Evolutionary conservation across 225 moss, liverwort and hornwort genomes (phyloP).

Genomic region (Pseudisothecium myosuroides): DNA sequence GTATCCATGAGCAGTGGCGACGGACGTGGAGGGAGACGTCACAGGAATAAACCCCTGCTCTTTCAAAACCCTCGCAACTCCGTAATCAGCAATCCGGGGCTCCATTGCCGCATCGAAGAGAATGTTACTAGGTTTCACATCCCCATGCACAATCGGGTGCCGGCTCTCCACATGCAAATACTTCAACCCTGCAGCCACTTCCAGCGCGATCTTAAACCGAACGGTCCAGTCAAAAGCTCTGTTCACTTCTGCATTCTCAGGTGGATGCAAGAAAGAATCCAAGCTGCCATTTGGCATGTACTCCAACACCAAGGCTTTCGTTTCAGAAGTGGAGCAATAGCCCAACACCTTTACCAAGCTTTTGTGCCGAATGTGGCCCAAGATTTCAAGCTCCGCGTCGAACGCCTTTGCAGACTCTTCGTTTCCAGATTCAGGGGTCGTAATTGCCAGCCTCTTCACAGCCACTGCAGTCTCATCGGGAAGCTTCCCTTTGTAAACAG

Average conservation of each 20-base stretch:
- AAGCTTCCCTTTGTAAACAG: constrained; percentile 32
- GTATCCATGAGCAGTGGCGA: constrained; percentile 9
- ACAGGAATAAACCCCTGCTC: constrained; percentile 12
- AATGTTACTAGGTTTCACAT: constrained; percentile 32
- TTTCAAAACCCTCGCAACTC: constrained; percentile 9
- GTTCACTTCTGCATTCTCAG: constrained; percentile 6
- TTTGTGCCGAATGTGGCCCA: constrained; percentile 40
- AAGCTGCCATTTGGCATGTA: constrained; percentile 43
- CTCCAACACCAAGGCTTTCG: constrained; percentile 27
- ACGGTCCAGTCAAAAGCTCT: constrained; percentile 18
- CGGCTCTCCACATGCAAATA: constrained; percentile 17
- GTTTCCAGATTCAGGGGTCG: background rate
- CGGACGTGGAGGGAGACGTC: background rate
- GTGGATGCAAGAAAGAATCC: constrained; percentile 8
- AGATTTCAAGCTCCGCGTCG: constrained; percentile 14
- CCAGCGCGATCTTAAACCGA: constrained; percentile 19
- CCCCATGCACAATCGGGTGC: constrained; percentile 31
- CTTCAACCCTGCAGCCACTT: constrained; percentile 23
- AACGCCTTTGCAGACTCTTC: constrained; percentile 1
- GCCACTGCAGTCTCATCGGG: constrained; percentile 30
- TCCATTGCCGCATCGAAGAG: constrained; percentile 33
- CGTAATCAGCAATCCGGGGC: constrained; percentile 26
- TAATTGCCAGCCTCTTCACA: constrained; percentile 36
- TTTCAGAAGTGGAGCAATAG: constrained; percentile 14
- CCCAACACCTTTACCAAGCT: constrained; percentile 40